A percentile compares a stretch with the other conserved stretches of the same genome.
Conservation (phyloP, 306 rosid species). For the Gynostemma pentaphyllum region DNA sequence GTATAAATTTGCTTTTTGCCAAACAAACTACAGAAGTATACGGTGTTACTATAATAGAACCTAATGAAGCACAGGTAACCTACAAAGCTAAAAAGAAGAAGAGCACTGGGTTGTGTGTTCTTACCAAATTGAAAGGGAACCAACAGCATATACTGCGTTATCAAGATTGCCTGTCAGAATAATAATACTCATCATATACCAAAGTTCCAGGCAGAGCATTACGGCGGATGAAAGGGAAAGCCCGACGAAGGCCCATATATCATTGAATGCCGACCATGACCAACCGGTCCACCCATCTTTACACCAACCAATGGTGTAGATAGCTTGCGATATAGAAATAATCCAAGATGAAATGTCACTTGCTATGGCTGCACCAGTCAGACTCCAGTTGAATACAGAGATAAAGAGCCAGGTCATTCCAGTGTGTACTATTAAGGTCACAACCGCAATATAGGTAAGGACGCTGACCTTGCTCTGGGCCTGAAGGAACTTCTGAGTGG, state of each 20-base stretch:
- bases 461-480: slow-evolving; percentile 68
- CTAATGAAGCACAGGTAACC: background rate
- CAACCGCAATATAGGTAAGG: slow-evolving; percentile 60
- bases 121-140: slow-evolving; percentile 81
- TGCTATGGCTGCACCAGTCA: slow-evolving; percentile 66
- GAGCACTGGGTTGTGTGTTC: background rate
- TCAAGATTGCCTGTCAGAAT: slow-evolving; percentile 68
- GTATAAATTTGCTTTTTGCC: background rate
- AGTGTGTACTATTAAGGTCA: slow-evolving; percentile 34
- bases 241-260: slow-evolving; percentile 68
- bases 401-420: slow-evolving; percentile 58
- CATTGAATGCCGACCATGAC: slow-evolving; percentile 60
- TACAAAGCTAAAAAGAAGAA: background rate
- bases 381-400: slow-evolving; percentile 36
- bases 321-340: slow-evolving; percentile 40
- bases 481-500: slow-evolving; percentile 78
- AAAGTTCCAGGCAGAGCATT: slow-evolving; percentile 85
- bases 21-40: background rate
- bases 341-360: slow-evolving; percentile 58
- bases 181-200: slow-evolving; percentile 71
- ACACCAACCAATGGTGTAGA: slow-evolving; percentile 69
- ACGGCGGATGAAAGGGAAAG: slow-evolving; percentile 90
- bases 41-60: background rate
- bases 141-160: slow-evolving; percentile 62
- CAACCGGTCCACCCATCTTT: slow-evolving; percentile 76